A percentile compares a stretch with the other conserved stretches of the same genome.
These are phyloP conservation scores for Thuja plicata DNA, from an alignment of 83 land plant genomes.

Conservation along the genomic window DNA sequence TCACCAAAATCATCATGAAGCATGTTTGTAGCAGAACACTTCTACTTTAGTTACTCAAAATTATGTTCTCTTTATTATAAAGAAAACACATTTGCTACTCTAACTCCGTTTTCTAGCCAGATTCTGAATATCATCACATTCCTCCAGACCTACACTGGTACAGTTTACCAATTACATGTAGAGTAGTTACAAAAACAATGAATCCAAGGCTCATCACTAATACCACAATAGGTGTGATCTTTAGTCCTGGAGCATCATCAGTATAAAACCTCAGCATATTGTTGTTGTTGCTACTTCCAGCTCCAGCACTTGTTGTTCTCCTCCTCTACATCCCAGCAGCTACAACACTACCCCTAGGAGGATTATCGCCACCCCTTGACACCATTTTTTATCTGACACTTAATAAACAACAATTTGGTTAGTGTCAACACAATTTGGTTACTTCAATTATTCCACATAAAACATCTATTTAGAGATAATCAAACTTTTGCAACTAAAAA, in stretches of 20 bases:
- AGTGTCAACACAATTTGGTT: too few relatives aligned
- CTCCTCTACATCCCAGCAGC: not conserved
- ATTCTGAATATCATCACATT: not conserved
- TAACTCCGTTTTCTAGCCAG: not conserved
- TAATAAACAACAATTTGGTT: too few relatives aligned
- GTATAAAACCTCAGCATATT: slow-evolving; percentile 17
- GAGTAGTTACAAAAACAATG: slow-evolving; percentile 16
- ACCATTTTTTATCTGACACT: slow-evolving; percentile 3
- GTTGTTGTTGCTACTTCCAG: not conserved
- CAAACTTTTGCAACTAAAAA: too few relatives aligned
- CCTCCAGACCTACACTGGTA: slow-evolving; percentile 13
- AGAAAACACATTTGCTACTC: not conserved
- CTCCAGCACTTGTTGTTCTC: not conserved
- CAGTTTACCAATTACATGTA: slow-evolving; percentile 17
- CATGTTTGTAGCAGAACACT: too few relatives aligned
- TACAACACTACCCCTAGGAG: slow-evolving; percentile 15
- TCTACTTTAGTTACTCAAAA: not conserved
- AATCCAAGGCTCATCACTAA: slow-evolving; percentile 21
- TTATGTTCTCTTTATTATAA: not conserved
- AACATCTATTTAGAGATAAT: too few relatives aligned
- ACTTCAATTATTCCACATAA: too few relatives aligned
- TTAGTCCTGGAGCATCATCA: slow-evolving; percentile 18
- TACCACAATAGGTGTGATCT: slow-evolving; percentile 18
- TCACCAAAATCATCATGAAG: not conserved
- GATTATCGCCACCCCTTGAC: slow-evolving; percentile 2